Conservation (phyloP, 2,329 filamentous ascomycete genomes). For the Stromatinia cepivora region DNA sequence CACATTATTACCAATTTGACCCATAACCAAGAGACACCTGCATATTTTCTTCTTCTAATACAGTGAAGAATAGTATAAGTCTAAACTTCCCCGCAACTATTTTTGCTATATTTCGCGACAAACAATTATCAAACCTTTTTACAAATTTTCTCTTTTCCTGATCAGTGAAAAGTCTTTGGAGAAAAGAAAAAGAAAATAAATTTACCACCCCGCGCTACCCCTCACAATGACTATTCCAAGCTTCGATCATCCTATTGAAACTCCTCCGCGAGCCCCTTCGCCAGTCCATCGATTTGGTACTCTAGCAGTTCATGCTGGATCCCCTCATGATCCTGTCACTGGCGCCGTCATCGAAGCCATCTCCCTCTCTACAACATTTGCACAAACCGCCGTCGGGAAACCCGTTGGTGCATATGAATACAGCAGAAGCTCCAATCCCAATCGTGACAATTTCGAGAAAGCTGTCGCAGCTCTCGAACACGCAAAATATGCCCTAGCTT, state of each 20-base stretch:
- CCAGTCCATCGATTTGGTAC: slow-evolving; percentile 85
- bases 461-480: slow-evolving; percentile 91
- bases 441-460: slow-evolving; percentile 90
- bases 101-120: not conserved
- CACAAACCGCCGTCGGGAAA: slow-evolving; percentile 83
- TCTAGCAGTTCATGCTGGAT: slow-evolving; percentile 89
- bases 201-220: slow-evolving; percentile 9
- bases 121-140: not conserved
- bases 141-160: not conserved
- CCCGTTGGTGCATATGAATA: slow-evolving; percentile 92
- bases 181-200: not conserved
- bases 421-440: slow-evolving; percentile 89
- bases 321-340: slow-evolving; percentile 85
- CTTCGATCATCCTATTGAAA: slow-evolving; percentile 61
- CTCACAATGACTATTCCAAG: slow-evolving; percentile 31
- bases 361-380: slow-evolving; percentile 93
- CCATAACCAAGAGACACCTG: slow-evolving; percentile 13
- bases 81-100: not conserved
- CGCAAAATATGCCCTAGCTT: slow-evolving; percentile 88
- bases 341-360: slow-evolving; percentile 96
- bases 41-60: slow-evolving; percentile 10
- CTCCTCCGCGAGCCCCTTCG: slow-evolving; percentile 70
- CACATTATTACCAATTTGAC: slow-evolving; percentile 16
- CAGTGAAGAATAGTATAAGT: not conserved
- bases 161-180: not conserved